Conservation (phyloP, 164 flowering plant genomes). For the Houttuynia cordata region DNA sequence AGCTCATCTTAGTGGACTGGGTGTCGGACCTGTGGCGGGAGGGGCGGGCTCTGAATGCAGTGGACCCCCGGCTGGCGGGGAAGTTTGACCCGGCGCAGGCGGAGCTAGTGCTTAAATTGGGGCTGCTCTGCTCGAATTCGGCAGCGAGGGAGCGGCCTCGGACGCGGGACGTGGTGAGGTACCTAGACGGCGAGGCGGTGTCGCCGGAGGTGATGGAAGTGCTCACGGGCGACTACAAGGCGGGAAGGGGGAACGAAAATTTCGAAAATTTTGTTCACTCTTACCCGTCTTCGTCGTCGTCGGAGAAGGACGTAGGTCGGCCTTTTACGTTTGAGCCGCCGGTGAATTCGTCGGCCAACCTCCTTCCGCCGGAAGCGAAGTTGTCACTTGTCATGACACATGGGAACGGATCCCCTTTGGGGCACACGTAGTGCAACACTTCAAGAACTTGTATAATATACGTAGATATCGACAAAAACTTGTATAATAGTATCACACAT, state of each 20-base stretch:
- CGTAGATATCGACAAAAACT: too few species aligned
- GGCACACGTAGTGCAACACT: too few species aligned
- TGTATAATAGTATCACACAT: too few species aligned
- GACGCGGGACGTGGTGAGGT: conserved; percentile 43
- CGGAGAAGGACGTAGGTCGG: not conserved
- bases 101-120: conserved; percentile 31
- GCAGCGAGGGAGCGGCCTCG: conserved; percentile 21
- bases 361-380: not conserved
- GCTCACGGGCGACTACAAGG: conserved; percentile 8
- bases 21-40: conserved; percentile 32
- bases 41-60: conserved; percentile 27
- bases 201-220: conserved; percentile 14
- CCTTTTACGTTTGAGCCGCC: not conserved
- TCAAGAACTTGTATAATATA: too few species aligned
- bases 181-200: conserved; percentile 30
- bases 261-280: conserved; percentile 23
- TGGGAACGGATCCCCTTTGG: too few species aligned
- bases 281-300: conserved; percentile 17
- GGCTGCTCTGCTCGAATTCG: conserved; percentile 36
- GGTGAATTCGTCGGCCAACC: not conserved
- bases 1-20: conserved; percentile 50
- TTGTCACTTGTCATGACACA: too few species aligned
- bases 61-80: conserved; percentile 24
- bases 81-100: conserved; percentile 23
- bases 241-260: not conserved